These are phyloP conservation scores for Geranium incanum DNA, from an alignment of 441 rosid genomes.

Conservation along the genomic window DNA sequence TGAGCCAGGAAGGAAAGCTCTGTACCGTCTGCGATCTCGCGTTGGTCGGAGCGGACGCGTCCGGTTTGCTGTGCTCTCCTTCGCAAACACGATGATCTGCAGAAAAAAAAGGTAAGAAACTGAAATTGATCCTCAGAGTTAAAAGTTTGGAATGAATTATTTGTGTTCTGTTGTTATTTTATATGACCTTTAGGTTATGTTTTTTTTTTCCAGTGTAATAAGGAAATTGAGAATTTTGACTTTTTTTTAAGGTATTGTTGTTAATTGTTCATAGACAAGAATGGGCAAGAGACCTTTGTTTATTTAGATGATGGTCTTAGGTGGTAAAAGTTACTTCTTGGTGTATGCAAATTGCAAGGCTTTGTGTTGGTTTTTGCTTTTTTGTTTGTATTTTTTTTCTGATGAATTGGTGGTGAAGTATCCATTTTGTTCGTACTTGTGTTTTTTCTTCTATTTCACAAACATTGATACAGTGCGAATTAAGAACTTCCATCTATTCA, in stretches of 20 bases:
- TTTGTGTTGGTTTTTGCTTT: too few relatives aligned
- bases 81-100: too few relatives aligned
- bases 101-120: constrained; percentile 47
- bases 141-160: constrained; percentile 24
- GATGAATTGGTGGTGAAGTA: too few relatives aligned
- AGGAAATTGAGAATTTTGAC: constrained; percentile 41
- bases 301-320: too few relatives aligned
- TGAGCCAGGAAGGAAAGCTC: constrained; percentile 57
- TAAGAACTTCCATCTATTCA: too few relatives aligned
- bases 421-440: too few relatives aligned
- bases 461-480: too few relatives aligned
- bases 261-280: constrained; percentile 29
- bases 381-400: too few relatives aligned
- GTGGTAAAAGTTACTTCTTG: too few relatives aligned
- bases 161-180: constrained; percentile 24
- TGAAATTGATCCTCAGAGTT: constrained; percentile 22
- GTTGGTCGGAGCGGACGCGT: constrained; percentile 75
- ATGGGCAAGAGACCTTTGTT: too few relatives aligned
- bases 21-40: constrained; percentile 81
- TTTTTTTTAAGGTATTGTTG: constrained; percentile 26
- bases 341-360: too few relatives aligned
- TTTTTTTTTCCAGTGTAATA: constrained; percentile 39
- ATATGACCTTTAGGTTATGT: constrained; percentile 24
- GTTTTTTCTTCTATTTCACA: too few relatives aligned
- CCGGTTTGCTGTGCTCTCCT: constrained; percentile 64